Conservation (phyloP, 352 stramenopile species). For the Phytophthora syringae region DNA sequence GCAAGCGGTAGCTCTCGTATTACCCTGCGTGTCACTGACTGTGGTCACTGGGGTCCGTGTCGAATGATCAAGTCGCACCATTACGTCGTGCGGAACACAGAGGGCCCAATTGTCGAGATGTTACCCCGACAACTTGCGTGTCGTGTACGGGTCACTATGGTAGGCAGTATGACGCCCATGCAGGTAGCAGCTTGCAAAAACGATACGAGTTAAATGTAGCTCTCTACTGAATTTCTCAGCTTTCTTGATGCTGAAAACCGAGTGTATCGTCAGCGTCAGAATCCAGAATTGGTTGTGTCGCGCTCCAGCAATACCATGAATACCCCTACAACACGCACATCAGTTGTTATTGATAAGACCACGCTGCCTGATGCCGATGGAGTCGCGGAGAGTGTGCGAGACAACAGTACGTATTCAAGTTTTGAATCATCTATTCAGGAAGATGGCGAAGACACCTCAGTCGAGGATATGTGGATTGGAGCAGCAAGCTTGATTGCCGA, state of each 20-base stretch:
- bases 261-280: background rate
- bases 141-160: slow-evolving; percentile 2
- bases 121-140: background rate
- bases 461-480: slow-evolving; percentile 9
- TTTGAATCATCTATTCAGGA: slow-evolving; percentile 4
- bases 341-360: slow-evolving; percentile 1
- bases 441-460: background rate
- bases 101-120: slow-evolving; percentile 11
- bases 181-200: background rate
- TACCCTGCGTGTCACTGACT: slow-evolving; percentile 7
- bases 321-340: background rate
- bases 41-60: slow-evolving; percentile 4
- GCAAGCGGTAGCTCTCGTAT: background rate
- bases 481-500: slow-evolving; percentile 3
- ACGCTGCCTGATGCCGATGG: background rate
- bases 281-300: background rate
- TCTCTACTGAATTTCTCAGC: background rate
- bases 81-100: slow-evolving; percentile 17
- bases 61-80: slow-evolving; percentile 17
- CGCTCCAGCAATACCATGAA: background rate
- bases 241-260: background rate
- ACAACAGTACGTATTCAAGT: slow-evolving; percentile 11
- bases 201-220: slow-evolving; percentile 4
- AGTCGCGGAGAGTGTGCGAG: background rate
- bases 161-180: background rate